Conservation (phyloP, 2,329 filamentous ascomycete species). For the Scortechinia acanthostroma region DNA sequence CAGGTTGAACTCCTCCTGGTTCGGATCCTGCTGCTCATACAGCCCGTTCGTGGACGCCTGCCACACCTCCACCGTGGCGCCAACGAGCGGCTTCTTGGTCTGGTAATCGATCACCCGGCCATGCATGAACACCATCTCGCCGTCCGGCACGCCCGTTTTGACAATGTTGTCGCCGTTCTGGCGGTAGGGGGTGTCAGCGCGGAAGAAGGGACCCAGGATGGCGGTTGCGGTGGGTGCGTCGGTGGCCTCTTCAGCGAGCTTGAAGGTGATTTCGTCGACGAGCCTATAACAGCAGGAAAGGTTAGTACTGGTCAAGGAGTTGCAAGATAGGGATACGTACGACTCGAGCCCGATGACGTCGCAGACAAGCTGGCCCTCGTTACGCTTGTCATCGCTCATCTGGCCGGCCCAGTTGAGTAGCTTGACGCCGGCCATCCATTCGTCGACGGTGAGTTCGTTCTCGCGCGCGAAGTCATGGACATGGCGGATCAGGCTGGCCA, state of each 20-base stretch:
- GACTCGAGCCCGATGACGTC: conserved; percentile 58
- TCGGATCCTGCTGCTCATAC: conserved; percentile 68
- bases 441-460: conserved; percentile 47
- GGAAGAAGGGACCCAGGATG: conserved; percentile 61
- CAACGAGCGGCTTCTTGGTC: conserved; percentile 46
- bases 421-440: conserved; percentile 46
- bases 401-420: conserved; percentile 53
- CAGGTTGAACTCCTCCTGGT: conserved; percentile 68
- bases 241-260: conserved; percentile 15
- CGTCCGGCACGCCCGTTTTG: conserved; percentile 38
- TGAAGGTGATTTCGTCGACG: conserved; percentile 19
- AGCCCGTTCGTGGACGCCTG: conserved; percentile 48
- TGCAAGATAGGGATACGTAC: conserved; percentile 28
- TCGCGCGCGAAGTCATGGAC: conserved; percentile 52
- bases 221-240: conserved; percentile 40
- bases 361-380: conserved; percentile 56
- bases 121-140: conserved; percentile 41
- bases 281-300: conserved; percentile 26
- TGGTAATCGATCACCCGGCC: conserved; percentile 42
- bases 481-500: conserved; percentile 43
- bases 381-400: conserved; percentile 54
- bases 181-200: conserved; percentile 44
- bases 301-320: too few relatives aligned
- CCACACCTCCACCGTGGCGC: conserved; percentile 55
- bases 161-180: conserved; percentile 48